Base-by-base conservation (phyloP, 768 basidiomycete genomes). In the Calocybe indica region DNA sequence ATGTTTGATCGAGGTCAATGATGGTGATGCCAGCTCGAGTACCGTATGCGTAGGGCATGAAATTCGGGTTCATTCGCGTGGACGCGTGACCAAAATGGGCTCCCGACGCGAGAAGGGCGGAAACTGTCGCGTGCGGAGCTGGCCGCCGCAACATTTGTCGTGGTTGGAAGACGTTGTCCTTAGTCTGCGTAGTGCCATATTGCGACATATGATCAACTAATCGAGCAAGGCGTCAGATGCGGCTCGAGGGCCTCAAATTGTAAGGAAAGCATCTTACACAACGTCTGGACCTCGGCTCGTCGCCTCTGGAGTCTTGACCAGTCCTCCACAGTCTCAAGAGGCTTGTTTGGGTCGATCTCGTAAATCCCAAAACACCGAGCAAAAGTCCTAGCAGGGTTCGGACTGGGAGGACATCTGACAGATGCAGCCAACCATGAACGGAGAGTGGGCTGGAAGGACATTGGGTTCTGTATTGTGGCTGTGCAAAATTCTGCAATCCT, bases 1-100 rank as follows among this genome's bases (percentile, higher is more conserved):
- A 71, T 0, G 96, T 96, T 56, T 88, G 86, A 62, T 98, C 93
- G 29, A 98, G 78, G 67, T 98, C 92, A 63, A 98, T 97, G 64
- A 97, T 76, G 41, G 91, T 90, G 55, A 97, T 77, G 10, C 87
- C 90, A 38, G 91, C 80, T 47, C 96, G 89, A 11, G 81, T 80
- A 51, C 94, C 96, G 62, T 96, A 97, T 33, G 94, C 84, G 63
- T 93, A 95, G 30, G 94, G 89, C 56, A 86, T 72, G 57, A 92
- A 93, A 62, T 90, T 88, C 29, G 91, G 85, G 63, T 92, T 89
- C 74, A 94, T 85, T 55, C 91, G 79, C 5, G 83, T 75, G 35
- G 79, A 76, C 32, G 88, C 78, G 62, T 98, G 94, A 6, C 96
- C 96, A 39, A 98, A 81, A 62, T 97, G 94, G 11, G 96, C 94